Evolutionary conservation across 1,284 basidiomycete species (phyloP).

Genomic region (Cutaneotrichosporon mucoides): DNA sequence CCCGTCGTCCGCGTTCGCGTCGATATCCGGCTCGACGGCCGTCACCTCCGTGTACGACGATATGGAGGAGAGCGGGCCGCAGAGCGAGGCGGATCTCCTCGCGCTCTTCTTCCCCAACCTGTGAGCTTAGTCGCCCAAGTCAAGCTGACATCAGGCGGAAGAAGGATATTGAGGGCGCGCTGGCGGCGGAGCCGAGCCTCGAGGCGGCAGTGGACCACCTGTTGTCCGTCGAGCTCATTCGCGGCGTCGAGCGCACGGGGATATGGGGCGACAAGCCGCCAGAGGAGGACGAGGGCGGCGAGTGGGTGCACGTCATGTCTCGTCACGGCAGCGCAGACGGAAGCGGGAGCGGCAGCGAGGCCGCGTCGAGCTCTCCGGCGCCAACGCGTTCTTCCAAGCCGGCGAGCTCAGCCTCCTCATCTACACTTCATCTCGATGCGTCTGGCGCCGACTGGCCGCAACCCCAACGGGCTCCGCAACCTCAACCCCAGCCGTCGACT

Average conservation of each 20-base stretch:
- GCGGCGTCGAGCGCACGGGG: constrained; percentile 28
- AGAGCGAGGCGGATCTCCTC: constrained; percentile 23
- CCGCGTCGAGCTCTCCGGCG: too few relatives aligned
- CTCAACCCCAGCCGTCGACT: too few relatives aligned
- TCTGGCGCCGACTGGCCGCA: too few relatives aligned
- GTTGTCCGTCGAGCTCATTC: constrained; percentile 39
- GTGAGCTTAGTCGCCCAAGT: constrained; percentile 15
- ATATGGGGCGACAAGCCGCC: constrained; percentile 31
- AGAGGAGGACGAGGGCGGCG: neutral
- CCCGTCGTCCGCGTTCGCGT: neutral
- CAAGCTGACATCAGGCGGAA: neutral
- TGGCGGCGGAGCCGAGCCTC: constrained; percentile 20
- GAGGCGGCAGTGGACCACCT: constrained; percentile 39
- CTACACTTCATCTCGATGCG: too few relatives aligned
- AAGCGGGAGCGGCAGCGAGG: too few relatives aligned
- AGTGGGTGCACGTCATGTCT: neutral
- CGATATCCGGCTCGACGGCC: neutral
- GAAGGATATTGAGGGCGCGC: constrained; percentile 20
- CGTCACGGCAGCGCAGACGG: neutral
- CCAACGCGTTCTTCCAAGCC: too few relatives aligned
- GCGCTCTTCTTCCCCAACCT: constrained; percentile 30
- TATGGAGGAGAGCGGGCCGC: neutral
- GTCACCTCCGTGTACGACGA: neutral
- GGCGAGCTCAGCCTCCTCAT: too few relatives aligned
- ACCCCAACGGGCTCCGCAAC: too few relatives aligned